Conservation (phyloP, 805 yeast species). For the Schwanniomyces yamadae region DNA sequence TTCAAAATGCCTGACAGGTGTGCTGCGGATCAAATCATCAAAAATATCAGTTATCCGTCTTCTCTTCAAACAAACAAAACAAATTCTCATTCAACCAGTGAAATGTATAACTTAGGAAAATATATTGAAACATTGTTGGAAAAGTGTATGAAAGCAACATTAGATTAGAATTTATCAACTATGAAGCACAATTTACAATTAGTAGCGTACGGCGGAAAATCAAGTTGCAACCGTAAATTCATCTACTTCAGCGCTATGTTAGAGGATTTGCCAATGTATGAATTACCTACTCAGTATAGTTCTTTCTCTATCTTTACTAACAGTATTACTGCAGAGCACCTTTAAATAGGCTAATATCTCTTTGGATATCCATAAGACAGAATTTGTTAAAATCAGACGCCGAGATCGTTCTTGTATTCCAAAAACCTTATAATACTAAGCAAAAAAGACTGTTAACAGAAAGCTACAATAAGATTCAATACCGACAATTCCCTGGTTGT, state of each 20-base stretch:
- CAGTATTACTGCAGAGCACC: slow-evolving; percentile 4
- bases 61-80: no score
- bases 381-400: slow-evolving; percentile 1
- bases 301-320: not conserved
- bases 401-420: slow-evolving; percentile 7
- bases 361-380: slow-evolving; percentile 6
- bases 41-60: no score
- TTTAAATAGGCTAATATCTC: slow-evolving; percentile 3
- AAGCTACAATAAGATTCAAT: not conserved
- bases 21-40: no score
- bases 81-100: no score
- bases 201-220: not conserved
- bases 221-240: not conserved
- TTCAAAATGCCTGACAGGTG: no score
- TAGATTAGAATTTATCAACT: not conserved
- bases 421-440: slow-evolving; percentile 1
- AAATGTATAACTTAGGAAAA: no score
- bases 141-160: not conserved
- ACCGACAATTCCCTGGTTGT: slow-evolving; percentile 6
- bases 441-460: not conserved
- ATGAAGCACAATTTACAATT: slow-evolving; percentile 3
- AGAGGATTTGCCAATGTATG: slow-evolving; percentile 1
- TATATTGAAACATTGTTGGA: no score
- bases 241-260: slow-evolving; percentile 1
- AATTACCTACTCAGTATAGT: not conserved